Base-by-base conservation (phyloP, 164 flowering plant species). In the Liquidambar formosana region DNA sequence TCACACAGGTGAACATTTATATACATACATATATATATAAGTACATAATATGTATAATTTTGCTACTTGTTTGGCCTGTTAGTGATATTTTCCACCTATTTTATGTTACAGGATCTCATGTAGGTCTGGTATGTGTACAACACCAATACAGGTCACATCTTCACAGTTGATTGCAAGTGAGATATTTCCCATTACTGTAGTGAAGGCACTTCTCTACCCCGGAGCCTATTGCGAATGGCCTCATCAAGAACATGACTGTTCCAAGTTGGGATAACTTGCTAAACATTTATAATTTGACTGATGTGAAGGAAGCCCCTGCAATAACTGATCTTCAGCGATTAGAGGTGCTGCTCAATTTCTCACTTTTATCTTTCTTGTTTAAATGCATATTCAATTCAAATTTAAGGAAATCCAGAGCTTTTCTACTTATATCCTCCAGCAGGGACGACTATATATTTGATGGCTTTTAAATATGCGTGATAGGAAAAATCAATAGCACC, bases 141-240 rank as follows among this genome's bases (percentile, higher is more conserved):
- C 92, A 14, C 97, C 98, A 22, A 22, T 91, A 27, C 90, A 88
- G 52, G 92, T 93, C 23, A 88, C 97, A 23, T 86, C 92, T 41
- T 89, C 92, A 33, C 97, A 89, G 78, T 76, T 93, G 81, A 82
- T 89, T 74, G 88, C 97, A 23, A 88, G 92, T 76, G 93, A 88
- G 54, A 77, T 89, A 65, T 83, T 90, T 73, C 99, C 99, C 51
- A 59, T 80, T 38, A 62, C 78, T 19, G 88, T 77, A 15, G 89
- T 94, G 69, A 92, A 92, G 79, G 80, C 79, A 61, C 84, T 94
- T 67, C 86, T 92, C 65, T 93, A 83, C 70, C 96, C 97, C 45
- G 97, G 97, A 63, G 96, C 94, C 14, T n/a, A 26, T 84, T 57
- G 75, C 72, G 0, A 77, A 84, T 71, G 85, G 92, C 21, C 82